Evolutionary conservation across 1,284 basidiomycete genomes (phyloP), one percentile per base, ranked within the genome.

Genomic region (Golubevia pallescens): DNA sequence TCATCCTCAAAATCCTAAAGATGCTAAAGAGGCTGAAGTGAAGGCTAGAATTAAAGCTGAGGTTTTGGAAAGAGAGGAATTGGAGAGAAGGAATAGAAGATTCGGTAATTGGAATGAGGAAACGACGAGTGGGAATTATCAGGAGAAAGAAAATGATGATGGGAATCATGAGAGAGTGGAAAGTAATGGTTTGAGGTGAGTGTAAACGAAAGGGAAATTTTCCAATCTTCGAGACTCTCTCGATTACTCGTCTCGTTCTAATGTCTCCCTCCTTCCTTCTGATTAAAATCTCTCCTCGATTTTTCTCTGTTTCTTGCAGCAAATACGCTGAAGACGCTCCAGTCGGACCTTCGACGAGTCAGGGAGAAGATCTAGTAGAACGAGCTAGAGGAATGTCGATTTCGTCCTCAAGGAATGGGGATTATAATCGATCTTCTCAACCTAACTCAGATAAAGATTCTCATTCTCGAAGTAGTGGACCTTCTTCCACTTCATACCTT

Each of bases 311-410:
- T 38, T 38, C n/a, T n/a, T 52, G 20, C 48, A 63, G 61, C 60
- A 68, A 68, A 48, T 68, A 68, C 32, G 21, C 66, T 1, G 68
- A 71, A 21, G 68, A 69, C n/a, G 32, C 51, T 24, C 56, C 60
- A 54, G 60, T 66, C 5, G 51, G 60, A 7, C 5, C 63, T 13
- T 21, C 8, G n/a, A 23, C 32, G 19, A 20, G 16, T 48, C 42
- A 13, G n/a, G n/a, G n/a, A 38, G 34, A 38, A 10, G 34, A 10
- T 10, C 34, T 38, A 10, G 34, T 38, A 4, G 34, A 38, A 5
- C 34, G 34, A 38, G 34, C 34, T 10, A 4, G 34, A 38, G 34
- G 34, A 4, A 38, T 54, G 21, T 38, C 61, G 3, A 57, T 62
- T 42, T 62, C 61, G n/a, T 57, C 55, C 48, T 62, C 61, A 55